Conservation (phyloP, 805 yeast genomes). For the Metschnikowia gruessii region DNA sequence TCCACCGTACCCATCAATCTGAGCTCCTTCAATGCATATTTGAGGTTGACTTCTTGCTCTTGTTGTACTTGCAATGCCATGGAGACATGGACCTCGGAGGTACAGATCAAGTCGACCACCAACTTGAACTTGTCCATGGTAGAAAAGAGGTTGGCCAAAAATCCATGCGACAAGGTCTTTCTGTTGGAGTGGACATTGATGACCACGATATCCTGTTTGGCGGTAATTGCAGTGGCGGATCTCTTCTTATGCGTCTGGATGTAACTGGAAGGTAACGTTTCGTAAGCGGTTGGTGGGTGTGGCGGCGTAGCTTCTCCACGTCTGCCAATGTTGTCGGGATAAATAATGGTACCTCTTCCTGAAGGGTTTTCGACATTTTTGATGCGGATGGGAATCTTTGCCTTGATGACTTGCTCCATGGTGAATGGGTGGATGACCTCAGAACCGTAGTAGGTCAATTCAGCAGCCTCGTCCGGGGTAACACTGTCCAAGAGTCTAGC, state of each 20-base stretch:
- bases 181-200: slow-evolving; percentile 92
- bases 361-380: slow-evolving; percentile 91
- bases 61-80: slow-evolving; percentile 88
- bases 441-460: slow-evolving; percentile 93
- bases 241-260: slow-evolving; percentile 47
- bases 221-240: slow-evolving; percentile 93
- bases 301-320: slow-evolving; percentile 91
- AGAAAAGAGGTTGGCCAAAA: slow-evolving; percentile 85
- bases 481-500: slow-evolving; percentile 84
- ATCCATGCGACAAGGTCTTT: slow-evolving; percentile 90
- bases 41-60: slow-evolving; percentile 60
- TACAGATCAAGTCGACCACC: slow-evolving; percentile 93
- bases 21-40: slow-evolving; percentile 74
- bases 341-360: slow-evolving; percentile 92
- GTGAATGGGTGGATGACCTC: slow-evolving; percentile 99
- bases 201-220: slow-evolving; percentile 89
- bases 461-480: slow-evolving; percentile 98
- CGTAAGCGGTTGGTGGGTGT: slow-evolving; percentile 84
- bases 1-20: slow-evolving; percentile 85
- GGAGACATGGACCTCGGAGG: slow-evolving; percentile 96
- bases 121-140: slow-evolving; percentile 78
- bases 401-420: slow-evolving; percentile 97
- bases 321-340: slow-evolving; percentile 84
- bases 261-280: slow-evolving; percentile 38
- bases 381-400: slow-evolving; percentile 93